Conservation (phyloP, 148 eudicot genomes). For the Persicaria maculosa region DNA sequence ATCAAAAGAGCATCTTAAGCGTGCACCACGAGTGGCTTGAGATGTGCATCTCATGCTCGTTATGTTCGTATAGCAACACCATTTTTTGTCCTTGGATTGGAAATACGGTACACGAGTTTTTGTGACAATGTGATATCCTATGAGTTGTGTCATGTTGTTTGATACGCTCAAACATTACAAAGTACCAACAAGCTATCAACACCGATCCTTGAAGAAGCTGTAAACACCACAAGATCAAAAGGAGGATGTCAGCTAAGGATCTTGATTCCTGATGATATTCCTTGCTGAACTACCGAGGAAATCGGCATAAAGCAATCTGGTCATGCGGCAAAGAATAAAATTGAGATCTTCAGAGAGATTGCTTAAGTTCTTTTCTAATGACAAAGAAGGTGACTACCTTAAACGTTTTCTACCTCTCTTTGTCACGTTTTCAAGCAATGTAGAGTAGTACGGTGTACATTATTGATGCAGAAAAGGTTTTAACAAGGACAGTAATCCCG, state of each 20-base stretch:
- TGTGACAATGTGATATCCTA: neutral
- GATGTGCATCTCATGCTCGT: neutral
- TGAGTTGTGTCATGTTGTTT: neutral
- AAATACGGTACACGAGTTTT: neutral
- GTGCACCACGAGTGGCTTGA: slow-evolving; percentile 1
- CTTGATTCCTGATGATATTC: neutral
- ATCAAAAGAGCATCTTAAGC: neutral
- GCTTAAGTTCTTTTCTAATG: too few relatives aligned
- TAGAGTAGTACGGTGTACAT: too few relatives aligned
- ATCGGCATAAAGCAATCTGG: neutral
- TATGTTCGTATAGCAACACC: neutral
- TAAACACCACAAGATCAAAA: slow-evolving; percentile 1
- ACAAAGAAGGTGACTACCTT: too few relatives aligned
- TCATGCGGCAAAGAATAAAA: neutral
- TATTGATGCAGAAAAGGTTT: too few relatives aligned
- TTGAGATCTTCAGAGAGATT: neutral
- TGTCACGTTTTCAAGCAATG: too few relatives aligned
- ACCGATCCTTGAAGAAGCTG: neutral
- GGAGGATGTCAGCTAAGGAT: neutral
- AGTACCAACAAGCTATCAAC: neutral
- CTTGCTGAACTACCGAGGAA: neutral
- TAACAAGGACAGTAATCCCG: neutral
- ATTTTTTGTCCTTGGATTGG: neutral
- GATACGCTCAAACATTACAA: neutral
- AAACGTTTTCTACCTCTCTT: too few relatives aligned